Percentiles rank a stretch among this genome's conserved stretches.
Evolutionary conservation across 495 filamentous ascomycete species (phyloP).

Genomic region (Xylaria scruposa): DNA sequence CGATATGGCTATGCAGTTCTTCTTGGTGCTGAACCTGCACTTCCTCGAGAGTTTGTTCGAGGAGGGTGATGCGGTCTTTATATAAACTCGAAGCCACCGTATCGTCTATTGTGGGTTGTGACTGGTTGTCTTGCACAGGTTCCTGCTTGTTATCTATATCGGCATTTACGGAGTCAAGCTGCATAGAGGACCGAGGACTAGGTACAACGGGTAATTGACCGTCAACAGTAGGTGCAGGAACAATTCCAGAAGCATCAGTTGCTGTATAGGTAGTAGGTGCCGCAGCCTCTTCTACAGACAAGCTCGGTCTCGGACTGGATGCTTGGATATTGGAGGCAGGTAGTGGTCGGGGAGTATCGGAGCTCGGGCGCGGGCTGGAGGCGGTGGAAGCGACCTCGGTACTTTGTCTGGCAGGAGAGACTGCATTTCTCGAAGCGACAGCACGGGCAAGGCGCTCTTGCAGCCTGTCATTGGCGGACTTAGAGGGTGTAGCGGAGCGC

Average conservation of each 20-base stretch:
- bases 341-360: constrained; percentile 24
- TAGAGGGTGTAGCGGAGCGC: constrained; percentile 44
- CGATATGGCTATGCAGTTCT: constrained; percentile 80
- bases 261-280: background rate
- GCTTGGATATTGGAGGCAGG: constrained; percentile 1
- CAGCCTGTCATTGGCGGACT: constrained; percentile 73
- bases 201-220: background rate
- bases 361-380: constrained; percentile 38
- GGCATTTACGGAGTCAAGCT: constrained; percentile 21
- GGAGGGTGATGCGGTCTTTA: constrained; percentile 51
- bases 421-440: constrained; percentile 55
- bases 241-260: background rate
- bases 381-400: constrained; percentile 30
- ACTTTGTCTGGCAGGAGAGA: constrained; percentile 33
- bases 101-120: constrained; percentile 18
- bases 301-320: constrained; percentile 22
- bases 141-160: constrained; percentile 8
- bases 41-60: constrained; percentile 64
- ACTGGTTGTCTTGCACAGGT: background rate
- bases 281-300: constrained; percentile 20
- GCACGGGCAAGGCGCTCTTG: constrained; percentile 82
- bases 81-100: constrained; percentile 29
- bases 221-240: constrained; percentile 21
- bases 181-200: constrained; percentile 11
- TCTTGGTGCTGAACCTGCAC: constrained; percentile 72